Conservation (phyloP, 768 basidiomycete species). For the Suillus variegatus region DNA sequence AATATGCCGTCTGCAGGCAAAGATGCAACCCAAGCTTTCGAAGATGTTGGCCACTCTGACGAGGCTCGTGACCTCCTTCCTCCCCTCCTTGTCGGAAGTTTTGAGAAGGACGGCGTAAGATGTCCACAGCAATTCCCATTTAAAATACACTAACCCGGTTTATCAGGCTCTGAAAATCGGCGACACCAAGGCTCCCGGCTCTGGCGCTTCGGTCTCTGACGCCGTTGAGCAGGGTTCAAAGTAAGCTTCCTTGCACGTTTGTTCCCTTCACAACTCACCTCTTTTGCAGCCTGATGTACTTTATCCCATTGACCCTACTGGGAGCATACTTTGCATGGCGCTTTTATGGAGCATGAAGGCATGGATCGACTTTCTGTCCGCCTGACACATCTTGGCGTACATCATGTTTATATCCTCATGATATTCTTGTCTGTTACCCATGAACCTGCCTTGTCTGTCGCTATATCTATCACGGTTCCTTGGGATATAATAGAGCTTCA, state of each 20-base stretch:
- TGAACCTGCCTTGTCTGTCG: conserved; percentile 5
- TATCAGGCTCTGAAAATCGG: conserved; percentile 54
- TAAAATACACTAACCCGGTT: conserved; percentile 10
- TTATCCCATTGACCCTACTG: conserved; percentile 75
- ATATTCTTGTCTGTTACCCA: conserved; percentile 17
- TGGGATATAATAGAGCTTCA: conserved; percentile 22
- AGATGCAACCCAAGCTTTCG: conserved; percentile 97
- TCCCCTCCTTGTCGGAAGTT: conserved; percentile 79
- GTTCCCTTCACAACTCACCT: conserved; percentile 14
- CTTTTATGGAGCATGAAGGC: conserved; percentile 53
- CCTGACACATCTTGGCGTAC: neutral
- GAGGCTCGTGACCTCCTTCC: conserved; percentile 89
- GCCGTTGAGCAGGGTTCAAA: conserved; percentile 71
- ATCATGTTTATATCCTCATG: conserved; percentile 13
- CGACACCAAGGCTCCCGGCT: conserved; percentile 48
- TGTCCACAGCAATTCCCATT: conserved; percentile 3
- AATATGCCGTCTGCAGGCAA: conserved; percentile 55
- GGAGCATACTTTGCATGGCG: conserved; percentile 90
- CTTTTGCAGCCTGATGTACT: conserved; percentile 68
- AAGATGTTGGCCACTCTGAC: conserved; percentile 99
- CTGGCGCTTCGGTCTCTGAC: conserved; percentile 38
- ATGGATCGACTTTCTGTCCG: neutral
- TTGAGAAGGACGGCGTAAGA: conserved; percentile 70
- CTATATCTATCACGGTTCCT: conserved; percentile 16
- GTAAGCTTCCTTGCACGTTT: conserved; percentile 38